Evolutionary conservation across 176 grass and related monocot genomes (phyloP), one percentile per base, ranked within the genome.

Genomic region (Paspalum vaginatum): DNA sequence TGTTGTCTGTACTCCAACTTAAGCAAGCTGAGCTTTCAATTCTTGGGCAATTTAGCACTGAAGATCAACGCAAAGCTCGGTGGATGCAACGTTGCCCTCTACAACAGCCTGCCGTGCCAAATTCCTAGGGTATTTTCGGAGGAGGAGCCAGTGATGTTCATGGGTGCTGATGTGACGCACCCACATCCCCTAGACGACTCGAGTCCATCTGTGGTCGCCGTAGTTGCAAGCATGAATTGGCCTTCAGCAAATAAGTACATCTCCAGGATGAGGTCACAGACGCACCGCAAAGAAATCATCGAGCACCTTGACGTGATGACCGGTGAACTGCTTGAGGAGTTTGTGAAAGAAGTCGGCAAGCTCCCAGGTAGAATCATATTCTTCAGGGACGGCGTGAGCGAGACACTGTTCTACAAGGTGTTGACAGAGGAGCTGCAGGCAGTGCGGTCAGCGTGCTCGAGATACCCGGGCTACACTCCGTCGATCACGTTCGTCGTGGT

Each of bases 1-100:
- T 97, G 95, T n/a, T 97, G 95, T 84, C 83, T 97, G 70, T 97
- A 97, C 76, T 80, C 87, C 81, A 97, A 97, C 69, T 72, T 97
- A 37, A 83, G 77, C 58, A 92, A 90, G 61, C 80, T 87, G 21
- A 94, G 67, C 6, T 90, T 88, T 20, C 95, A 97, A 53, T 97
- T 97, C 87, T 67, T 97, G 44, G 85, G 81, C 14, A 97, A 94
- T 87, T 65, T 97, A 79, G 71, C 92, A 22, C 87, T 97, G 37
- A 97, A 97, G 86, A 97, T 97, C 13, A 97, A 97, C 70, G 91
- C 85, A 2, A 97, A 97, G 84, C 77, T 97, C 8, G 95, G 95
- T 41, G 95, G 95, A 51, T 88, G 85, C 85, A 97, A 97, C 68
- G 76, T 94, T 2, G 78, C 68, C 24, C 72, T 97, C 12, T 97